These are phyloP conservation scores for Pythium utonaiense DNA, from an alignment of 352 stramenopile genomes.

Conservation along the genomic window DNA sequence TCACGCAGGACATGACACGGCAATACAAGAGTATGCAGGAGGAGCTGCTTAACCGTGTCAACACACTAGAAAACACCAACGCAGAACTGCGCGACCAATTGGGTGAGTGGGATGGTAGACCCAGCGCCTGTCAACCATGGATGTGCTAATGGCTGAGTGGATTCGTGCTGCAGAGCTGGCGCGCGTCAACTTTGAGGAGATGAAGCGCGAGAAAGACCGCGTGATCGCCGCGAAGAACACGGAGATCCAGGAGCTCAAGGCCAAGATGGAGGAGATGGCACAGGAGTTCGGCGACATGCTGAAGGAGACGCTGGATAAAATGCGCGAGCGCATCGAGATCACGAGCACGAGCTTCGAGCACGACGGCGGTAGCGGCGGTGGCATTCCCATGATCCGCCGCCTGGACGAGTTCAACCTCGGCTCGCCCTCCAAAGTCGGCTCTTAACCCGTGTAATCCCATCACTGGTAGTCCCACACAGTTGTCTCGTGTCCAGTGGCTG, in stretches of 20 bases:
- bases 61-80: slow-evolving; percentile 90
- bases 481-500: no score
- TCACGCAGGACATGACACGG: slow-evolving; percentile 94
- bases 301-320: slow-evolving; percentile 93
- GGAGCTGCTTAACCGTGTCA: slow-evolving; percentile 85
- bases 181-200: slow-evolving; percentile 83
- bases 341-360: slow-evolving; percentile 88
- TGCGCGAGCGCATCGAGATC: slow-evolving; percentile 93
- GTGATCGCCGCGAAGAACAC: slow-evolving; percentile 87
- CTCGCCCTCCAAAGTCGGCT: slow-evolving; percentile 38
- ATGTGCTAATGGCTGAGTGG: neutral
- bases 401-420: slow-evolving; percentile 87
- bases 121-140: no score
- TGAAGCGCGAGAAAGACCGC: slow-evolving; percentile 90
- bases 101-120: slow-evolving; percentile 34
- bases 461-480: neutral
- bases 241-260: slow-evolving; percentile 89
- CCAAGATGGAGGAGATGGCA: slow-evolving; percentile 94
- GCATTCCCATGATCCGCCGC: slow-evolving; percentile 72
- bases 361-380: slow-evolving; percentile 31
- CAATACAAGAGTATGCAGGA: slow-evolving; percentile 98
- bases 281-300: slow-evolving; percentile 94
- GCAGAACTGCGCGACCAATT: slow-evolving; percentile 90
- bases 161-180: slow-evolving; percentile 53
- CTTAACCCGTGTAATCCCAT: neutral